A percentile compares a stretch with the other conserved stretches of the same genome.
These are phyloP conservation scores for Kregervanrija pseudodelftensis DNA, from an alignment of 805 yeast genomes.

Conservation along the genomic window DNA sequence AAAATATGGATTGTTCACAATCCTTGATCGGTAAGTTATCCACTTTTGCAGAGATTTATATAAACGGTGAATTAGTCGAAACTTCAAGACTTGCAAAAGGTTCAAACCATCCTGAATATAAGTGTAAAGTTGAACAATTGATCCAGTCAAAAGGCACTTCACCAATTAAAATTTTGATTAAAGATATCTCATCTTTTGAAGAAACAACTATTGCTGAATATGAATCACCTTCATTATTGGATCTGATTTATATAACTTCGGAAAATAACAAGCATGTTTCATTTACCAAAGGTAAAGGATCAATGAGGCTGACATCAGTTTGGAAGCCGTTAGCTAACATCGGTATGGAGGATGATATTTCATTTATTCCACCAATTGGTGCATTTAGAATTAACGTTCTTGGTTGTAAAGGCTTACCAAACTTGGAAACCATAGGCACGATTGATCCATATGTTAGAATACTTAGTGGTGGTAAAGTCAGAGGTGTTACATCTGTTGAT, in stretches of 20 bases:
- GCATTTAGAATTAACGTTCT: constrained; percentile 54
- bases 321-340: constrained; percentile 69
- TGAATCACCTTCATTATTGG: constrained; percentile 44
- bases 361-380: constrained; percentile 57
- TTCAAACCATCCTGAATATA: constrained; percentile 70
- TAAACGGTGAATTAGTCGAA: constrained; percentile 50
- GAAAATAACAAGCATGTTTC: constrained; percentile 45
- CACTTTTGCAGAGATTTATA: constrained; percentile 61
- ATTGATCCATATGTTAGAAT: constrained; percentile 71
- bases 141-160: constrained; percentile 55
- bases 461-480: constrained; percentile 48
- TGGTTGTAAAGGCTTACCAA: constrained; percentile 42
- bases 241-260: constrained; percentile 39
- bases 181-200: constrained; percentile 48
- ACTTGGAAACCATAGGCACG: constrained; percentile 61
- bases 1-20: constrained; percentile 43
- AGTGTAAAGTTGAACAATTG: constrained; percentile 53
- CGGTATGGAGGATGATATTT: constrained; percentile 36
- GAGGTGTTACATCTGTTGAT: constrained; percentile 47
- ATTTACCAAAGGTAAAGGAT: constrained; percentile 44
- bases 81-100: constrained; percentile 55
- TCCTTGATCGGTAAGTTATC: constrained; percentile 48
- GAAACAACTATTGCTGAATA: constrained; percentile 48
- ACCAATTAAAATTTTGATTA: constrained; percentile 46
- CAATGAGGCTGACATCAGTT: constrained; percentile 44